Conservation (phyloP, 805 yeast species). For the Saccharomycopsis capsularis region DNA sequence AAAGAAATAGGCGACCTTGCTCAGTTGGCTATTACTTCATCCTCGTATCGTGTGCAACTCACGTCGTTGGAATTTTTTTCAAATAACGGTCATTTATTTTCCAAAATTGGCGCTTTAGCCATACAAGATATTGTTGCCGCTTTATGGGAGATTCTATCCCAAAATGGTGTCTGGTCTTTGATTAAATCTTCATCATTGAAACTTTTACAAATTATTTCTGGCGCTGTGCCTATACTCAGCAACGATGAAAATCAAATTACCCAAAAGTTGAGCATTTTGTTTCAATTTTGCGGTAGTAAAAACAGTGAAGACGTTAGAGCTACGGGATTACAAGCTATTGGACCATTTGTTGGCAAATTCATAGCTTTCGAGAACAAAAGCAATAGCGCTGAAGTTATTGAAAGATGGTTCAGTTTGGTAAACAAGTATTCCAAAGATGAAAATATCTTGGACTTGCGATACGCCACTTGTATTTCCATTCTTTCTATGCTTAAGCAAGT, state of each 20-base stretch:
- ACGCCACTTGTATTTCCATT: constrained; percentile 8
- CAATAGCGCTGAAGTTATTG: constrained; percentile 19
- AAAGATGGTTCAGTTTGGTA: constrained; percentile 29
- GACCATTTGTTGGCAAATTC: constrained; percentile 33
- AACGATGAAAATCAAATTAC: constrained; percentile 21
- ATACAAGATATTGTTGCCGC: constrained; percentile 14
- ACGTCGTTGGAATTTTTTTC: constrained; percentile 33
- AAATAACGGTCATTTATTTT: constrained; percentile 1
- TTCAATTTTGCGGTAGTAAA: constrained; percentile 27
- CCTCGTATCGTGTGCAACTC: constrained; percentile 40
- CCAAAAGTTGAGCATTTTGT: constrained; percentile 27
- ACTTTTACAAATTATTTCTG: constrained; percentile 27
- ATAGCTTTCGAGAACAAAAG: neutral
- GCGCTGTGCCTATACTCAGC: constrained; percentile 20
- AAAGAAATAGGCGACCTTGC: constrained; percentile 28
- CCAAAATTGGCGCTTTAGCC: neutral
- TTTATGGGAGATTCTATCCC: constrained; percentile 26
- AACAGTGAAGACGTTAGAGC: constrained; percentile 42
- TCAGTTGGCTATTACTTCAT: constrained; percentile 32
- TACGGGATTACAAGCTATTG: constrained; percentile 46
- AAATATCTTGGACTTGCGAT: constrained; percentile 16
- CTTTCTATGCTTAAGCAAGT: constrained; percentile 13
- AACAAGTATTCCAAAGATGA: constrained; percentile 34
- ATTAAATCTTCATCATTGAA: constrained; percentile 38
- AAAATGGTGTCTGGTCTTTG: constrained; percentile 33